phyloP scores from a whole-genome alignment of 2,329 filamentous ascomycete species.

The Botrytis byssoidea region DNA sequence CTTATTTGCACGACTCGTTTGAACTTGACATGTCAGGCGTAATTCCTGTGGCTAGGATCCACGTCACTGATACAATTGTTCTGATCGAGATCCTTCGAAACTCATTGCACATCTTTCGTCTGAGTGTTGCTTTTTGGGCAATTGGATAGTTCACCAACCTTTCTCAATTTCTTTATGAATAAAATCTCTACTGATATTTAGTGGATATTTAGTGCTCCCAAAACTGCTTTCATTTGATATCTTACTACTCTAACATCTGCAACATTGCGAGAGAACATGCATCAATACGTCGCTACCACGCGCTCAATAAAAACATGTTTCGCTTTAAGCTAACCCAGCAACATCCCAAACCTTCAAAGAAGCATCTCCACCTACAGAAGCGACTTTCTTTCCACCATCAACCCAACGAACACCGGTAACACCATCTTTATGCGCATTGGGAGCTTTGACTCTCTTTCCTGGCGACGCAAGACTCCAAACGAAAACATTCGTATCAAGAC shows the following conservation, averaged over 20 bases:
- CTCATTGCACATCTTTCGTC: not conserved
- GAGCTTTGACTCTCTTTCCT: slow-evolving; percentile 76
- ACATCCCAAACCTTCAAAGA: slow-evolving; percentile 87
- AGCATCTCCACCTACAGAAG: slow-evolving; percentile 82
- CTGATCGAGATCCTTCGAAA: not conserved
- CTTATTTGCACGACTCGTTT: not conserved
- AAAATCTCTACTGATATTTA: slow-evolving; percentile 1
- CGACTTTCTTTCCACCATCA: slow-evolving; percentile 61
- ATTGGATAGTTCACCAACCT: not conserved
- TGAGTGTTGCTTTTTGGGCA: too few relatives aligned
- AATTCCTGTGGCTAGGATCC: not conserved
- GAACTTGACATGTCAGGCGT: not conserved
- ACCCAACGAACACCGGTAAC: slow-evolving; percentile 87
- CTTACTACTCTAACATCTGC: not conserved
- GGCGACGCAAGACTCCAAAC: slow-evolving; percentile 87
- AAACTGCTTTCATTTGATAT: not conserved
- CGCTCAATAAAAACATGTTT: not conserved
- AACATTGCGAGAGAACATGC: not conserved
- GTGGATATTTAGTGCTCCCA: not conserved
- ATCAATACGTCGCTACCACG: not conserved
- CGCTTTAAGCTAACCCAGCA: slow-evolving; percentile 49
- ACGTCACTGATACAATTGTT: slow-evolving; percentile 1
- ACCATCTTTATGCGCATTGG: slow-evolving; percentile 94
- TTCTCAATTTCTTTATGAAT: not conserved
- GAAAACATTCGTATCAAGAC: slow-evolving; percentile 86